These are phyloP conservation scores for Calonectria naviculata DNA, from an alignment of 2,329 filamentous ascomycete genomes.

Conservation along the genomic window DNA sequence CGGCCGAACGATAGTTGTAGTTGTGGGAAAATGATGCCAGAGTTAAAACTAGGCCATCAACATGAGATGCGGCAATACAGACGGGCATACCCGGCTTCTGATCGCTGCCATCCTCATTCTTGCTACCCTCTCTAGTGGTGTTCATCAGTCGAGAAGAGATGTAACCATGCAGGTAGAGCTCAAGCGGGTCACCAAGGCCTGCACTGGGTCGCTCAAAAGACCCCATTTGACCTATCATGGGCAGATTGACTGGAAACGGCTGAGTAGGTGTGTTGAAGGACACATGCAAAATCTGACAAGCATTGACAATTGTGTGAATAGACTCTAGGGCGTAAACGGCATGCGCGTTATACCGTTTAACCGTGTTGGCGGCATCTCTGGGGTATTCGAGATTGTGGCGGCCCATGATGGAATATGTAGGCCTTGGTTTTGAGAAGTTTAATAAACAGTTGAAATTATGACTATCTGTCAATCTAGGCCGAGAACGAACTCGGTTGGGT, in stretches of 20 bases:
- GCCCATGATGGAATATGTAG: conserved; percentile 40
- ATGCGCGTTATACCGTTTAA: conserved; percentile 74
- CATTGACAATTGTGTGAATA: conserved; percentile 82
- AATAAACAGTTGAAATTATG: neutral
- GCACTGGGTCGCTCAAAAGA: conserved; percentile 74
- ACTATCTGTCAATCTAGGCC: neutral
- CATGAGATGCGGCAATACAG: conserved; percentile 76
- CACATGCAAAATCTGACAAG: conserved; percentile 80
- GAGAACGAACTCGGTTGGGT: neutral
- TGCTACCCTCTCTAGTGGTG: conserved; percentile 51
- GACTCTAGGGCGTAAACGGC: conserved; percentile 77
- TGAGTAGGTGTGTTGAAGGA: conserved; percentile 75
- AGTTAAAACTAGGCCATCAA: conserved; percentile 84
- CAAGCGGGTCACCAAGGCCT: conserved; percentile 72
- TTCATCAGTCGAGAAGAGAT: conserved; percentile 83
- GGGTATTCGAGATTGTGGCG: conserved; percentile 68
- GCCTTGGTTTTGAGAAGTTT: neutral
- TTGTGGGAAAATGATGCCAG: conserved; percentile 84
- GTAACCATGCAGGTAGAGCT: conserved; percentile 88
- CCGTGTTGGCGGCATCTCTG: conserved; percentile 70
- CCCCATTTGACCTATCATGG: conserved; percentile 88
- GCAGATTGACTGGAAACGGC: conserved; percentile 81
- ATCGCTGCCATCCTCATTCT: neutral
- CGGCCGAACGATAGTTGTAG: conserved; percentile 87
- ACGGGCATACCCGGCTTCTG: conserved; percentile 70